These are phyloP conservation scores for Globisporangium megalacanthum DNA, from an alignment of 352 stramenopile species.

Conservation along the genomic window DNA sequence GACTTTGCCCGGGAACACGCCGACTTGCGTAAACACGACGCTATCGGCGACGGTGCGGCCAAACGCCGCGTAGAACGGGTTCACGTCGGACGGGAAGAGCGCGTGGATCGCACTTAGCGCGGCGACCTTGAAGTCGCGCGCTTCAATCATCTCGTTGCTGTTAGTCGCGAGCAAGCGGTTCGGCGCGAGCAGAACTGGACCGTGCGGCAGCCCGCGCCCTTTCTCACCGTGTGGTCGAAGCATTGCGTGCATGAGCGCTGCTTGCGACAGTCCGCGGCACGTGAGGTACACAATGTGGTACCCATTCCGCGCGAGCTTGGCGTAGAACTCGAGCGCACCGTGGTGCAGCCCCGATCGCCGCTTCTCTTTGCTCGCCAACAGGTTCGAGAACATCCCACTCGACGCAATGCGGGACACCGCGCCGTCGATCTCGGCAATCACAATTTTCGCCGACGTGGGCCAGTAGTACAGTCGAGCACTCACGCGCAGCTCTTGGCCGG, in stretches of 20 bases:
- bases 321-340: slow-evolving; percentile 73
- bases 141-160: slow-evolving; percentile 37
- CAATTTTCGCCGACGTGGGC: slow-evolving; percentile 62
- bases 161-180: slow-evolving; percentile 45
- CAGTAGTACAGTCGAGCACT: slow-evolving; percentile 66
- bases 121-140: slow-evolving; percentile 59
- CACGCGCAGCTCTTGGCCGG: slow-evolving; percentile 28
- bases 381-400: slow-evolving; percentile 21
- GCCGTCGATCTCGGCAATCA: slow-evolving; percentile 81
- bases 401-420: slow-evolving; percentile 49
- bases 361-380: slow-evolving; percentile 43
- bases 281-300: slow-evolving; percentile 84
- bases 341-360: slow-evolving; percentile 39
- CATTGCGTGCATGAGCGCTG: slow-evolving; percentile 36
- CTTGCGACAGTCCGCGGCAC: slow-evolving; percentile 47
- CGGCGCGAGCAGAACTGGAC: slow-evolving; percentile 64
- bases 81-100: slow-evolving; percentile 71
- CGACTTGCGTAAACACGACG: slow-evolving; percentile 53
- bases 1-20: slow-evolving; percentile 75
- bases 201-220: slow-evolving; percentile 45
- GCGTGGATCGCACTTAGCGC: slow-evolving; percentile 54
- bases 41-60: slow-evolving; percentile 54
- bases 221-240: slow-evolving; percentile 10
- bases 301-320: slow-evolving; percentile 54
- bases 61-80: slow-evolving; percentile 83